Percentiles rank a stretch among this genome's conserved stretches.
phyloP scores from a whole-genome alignment of 495 filamentous ascomycete genomes.

The Terfezia claveryi region DNA sequence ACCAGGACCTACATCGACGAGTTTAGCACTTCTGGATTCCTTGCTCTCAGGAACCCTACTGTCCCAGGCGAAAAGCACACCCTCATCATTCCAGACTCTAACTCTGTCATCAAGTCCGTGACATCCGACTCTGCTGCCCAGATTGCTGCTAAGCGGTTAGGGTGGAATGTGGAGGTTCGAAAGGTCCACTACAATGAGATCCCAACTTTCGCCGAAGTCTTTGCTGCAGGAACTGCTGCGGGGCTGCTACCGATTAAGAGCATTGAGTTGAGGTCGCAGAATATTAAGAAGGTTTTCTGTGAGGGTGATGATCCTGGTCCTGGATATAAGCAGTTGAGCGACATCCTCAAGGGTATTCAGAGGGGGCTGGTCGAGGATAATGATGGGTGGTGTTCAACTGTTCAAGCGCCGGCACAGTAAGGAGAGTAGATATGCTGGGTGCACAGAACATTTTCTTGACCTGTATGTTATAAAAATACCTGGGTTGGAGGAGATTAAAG shows the following conservation, averaged over 20 bases:
- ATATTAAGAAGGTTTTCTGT: slow-evolving; percentile 34
- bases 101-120: slow-evolving; percentile 61
- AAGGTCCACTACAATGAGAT: slow-evolving; percentile 38
- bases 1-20: slow-evolving; percentile 64
- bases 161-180: slow-evolving; percentile 44
- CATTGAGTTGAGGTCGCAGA: slow-evolving; percentile 45
- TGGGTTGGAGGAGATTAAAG: too few relatives aligned
- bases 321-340: slow-evolving; percentile 43
- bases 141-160: slow-evolving; percentile 37
- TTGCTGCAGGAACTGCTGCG: slow-evolving; percentile 84
- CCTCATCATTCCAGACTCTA: slow-evolving; percentile 57
- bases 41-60: slow-evolving; percentile 41
- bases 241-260: slow-evolving; percentile 76
- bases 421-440: too few relatives aligned
- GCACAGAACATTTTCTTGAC: too few relatives aligned
- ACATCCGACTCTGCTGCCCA: slow-evolving; percentile 49
- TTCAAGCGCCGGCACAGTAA: too few relatives aligned
- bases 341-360: slow-evolving; percentile 69
- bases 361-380: slow-evolving; percentile 49
- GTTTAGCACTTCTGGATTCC: slow-evolving; percentile 72
- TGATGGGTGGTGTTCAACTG: slow-evolving; percentile 41
- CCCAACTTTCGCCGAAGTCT: slow-evolving; percentile 52
- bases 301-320: slow-evolving; percentile 46
- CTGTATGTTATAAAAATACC: too few relatives aligned
- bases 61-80: slow-evolving; percentile 32